Evolutionary conservation across 352 stramenopile species (phyloP).

Genomic region (Phytophthora lateralis): DNA sequence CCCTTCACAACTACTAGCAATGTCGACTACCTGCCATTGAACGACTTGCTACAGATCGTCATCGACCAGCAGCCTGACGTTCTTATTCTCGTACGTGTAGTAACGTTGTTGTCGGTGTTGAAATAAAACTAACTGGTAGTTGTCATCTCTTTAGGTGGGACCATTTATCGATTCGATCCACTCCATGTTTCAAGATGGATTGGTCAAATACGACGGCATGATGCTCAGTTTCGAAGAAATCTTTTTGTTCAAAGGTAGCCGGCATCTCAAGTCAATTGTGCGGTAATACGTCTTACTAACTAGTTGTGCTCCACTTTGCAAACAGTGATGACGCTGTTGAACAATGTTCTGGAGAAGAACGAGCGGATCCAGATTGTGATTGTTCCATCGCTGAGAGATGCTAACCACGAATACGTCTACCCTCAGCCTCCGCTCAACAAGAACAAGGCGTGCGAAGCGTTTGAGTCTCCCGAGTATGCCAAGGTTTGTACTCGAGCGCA

Average conservation of each 20-base stretch:
- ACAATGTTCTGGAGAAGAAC: constrained; percentile 65
- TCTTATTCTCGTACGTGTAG: constrained; percentile 85
- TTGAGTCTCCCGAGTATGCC: constrained; percentile 57
- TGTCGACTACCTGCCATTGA: constrained; percentile 94
- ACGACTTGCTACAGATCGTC: constrained; percentile 91
- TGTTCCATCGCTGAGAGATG: constrained; percentile 96
- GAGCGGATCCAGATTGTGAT: constrained; percentile 89
- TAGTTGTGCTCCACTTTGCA: neutral
- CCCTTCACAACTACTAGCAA: constrained; percentile 96
- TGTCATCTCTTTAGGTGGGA: constrained; percentile 64
- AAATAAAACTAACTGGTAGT: constrained; percentile 1
- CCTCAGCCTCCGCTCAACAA: constrained; percentile 94
- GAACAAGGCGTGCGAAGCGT: constrained; percentile 78
- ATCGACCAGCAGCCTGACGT: constrained; percentile 92
- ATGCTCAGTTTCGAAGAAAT: constrained; percentile 87
- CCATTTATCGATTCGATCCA: constrained; percentile 97
- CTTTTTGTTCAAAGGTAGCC: constrained; percentile 83
- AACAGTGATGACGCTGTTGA: constrained; percentile 75
- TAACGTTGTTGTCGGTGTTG: neutral
- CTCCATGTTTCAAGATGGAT: constrained; percentile 83
- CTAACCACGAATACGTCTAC: constrained; percentile 94
- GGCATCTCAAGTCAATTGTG: neutral
- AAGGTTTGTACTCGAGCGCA: constrained; percentile 44
- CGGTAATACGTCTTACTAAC: neutral
- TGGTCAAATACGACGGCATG: constrained; percentile 81